Conservation (phyloP, 2,329 filamentous ascomycete genomes). For the Apiospora rasikravindrae region DNA sequence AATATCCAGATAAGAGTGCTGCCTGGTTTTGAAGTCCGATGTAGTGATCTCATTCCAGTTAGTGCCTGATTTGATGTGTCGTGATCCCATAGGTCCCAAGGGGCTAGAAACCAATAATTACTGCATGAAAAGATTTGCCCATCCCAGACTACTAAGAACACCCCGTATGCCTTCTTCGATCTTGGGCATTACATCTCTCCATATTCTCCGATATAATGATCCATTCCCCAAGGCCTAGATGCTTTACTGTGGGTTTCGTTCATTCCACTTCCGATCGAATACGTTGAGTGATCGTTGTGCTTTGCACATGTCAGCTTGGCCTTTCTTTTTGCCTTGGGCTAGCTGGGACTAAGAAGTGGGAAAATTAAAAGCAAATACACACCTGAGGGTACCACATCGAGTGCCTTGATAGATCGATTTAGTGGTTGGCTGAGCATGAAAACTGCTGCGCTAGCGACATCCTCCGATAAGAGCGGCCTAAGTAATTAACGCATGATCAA, state of each 20-base stretch:
- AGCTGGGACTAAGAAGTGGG: neutral
- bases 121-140: neutral
- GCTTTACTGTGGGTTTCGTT: neutral
- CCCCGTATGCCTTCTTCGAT: neutral
- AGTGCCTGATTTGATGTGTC: conserved; percentile 11
- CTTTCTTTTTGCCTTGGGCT: neutral
- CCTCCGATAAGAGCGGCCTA: neutral
- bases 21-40: neutral
- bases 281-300: neutral
- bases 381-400: neutral
- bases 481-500: neutral
- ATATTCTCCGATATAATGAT: neutral
- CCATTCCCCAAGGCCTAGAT: neutral
- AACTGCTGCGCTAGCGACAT: neutral
- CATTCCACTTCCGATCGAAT: neutral
- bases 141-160: neutral
- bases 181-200: neutral
- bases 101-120: neutral
- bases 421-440: conserved; percentile 1
- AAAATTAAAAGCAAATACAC: neutral
- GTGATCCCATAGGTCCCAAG: neutral
- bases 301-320: neutral
- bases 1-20: neutral
- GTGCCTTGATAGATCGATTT: neutral
- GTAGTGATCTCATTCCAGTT: neutral